Evolutionary conservation across 306 rosid species (phyloP).

Genomic region (Heteromeles arbutifolia): DNA sequence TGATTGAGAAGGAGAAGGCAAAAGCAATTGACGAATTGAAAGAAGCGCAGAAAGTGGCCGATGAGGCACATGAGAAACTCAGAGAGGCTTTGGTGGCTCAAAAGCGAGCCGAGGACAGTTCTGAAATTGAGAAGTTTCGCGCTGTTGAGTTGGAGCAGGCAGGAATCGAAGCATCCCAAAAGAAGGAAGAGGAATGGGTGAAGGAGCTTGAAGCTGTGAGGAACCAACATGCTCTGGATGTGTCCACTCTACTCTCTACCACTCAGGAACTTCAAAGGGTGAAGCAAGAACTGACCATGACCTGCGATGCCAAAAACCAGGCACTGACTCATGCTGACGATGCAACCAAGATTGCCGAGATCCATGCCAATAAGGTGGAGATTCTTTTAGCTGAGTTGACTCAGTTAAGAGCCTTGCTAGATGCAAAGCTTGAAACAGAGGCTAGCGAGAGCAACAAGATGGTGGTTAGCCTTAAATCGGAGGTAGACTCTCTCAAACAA

Average conservation of each 20-base stretch:
- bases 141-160: constrained; percentile 94
- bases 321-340: constrained; percentile 89
- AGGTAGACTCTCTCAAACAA: constrained; percentile 53
- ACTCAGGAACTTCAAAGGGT: constrained; percentile 82
- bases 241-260: constrained; percentile 63
- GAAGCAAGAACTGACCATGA: constrained; percentile 70
- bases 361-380: constrained; percentile 73
- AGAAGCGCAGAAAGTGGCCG: constrained; percentile 68
- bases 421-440: constrained; percentile 67
- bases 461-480: constrained; percentile 44
- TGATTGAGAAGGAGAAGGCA: constrained; percentile 68
- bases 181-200: constrained; percentile 85
- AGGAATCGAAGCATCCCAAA: constrained; percentile 76
- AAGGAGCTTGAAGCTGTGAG: constrained; percentile 75
- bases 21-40: constrained; percentile 64
- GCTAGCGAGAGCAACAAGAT: constrained; percentile 44
- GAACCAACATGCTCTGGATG: constrained; percentile 82
- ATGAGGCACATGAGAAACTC: constrained; percentile 80
- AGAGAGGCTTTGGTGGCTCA: constrained; percentile 81
- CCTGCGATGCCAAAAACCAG: constrained; percentile 90
- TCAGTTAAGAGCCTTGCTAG: constrained; percentile 60
- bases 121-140: constrained; percentile 91
- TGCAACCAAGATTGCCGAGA: constrained; percentile 83
- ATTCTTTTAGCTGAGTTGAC: constrained; percentile 63
- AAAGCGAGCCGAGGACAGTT: constrained; percentile 76